phyloP scores from a whole-genome alignment of 1,284 basidiomycete species.

The Cutaneotrichosporon curvatum region DNA sequence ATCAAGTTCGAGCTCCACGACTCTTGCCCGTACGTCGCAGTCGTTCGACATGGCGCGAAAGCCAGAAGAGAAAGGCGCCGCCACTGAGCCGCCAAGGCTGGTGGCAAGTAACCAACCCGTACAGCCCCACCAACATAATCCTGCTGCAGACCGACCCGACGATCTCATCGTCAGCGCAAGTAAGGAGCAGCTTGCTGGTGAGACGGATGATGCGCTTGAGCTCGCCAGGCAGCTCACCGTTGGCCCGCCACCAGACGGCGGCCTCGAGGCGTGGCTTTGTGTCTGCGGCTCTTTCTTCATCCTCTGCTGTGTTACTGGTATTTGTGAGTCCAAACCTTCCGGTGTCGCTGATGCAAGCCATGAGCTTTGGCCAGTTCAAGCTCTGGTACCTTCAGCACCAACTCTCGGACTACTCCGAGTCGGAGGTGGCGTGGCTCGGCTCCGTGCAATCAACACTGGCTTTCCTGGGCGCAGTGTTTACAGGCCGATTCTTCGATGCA shows the following conservation, averaged over 20 bases:
- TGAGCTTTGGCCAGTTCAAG: conserved; percentile 22
- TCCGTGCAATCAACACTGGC: conserved; percentile 18
- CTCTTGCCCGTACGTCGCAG: too few relatives aligned
- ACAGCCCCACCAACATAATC: too few relatives aligned
- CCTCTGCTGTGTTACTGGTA: conserved; percentile 22
- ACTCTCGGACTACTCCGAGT: conserved; percentile 13
- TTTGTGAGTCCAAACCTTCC: conserved; percentile 16
- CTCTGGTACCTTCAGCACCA: conserved; percentile 21
- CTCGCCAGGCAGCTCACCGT: neutral
- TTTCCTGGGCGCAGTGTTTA: conserved; percentile 23
- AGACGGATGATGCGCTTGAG: too few relatives aligned
- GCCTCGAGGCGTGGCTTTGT: conserved; percentile 20
- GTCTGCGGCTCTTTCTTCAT: conserved; percentile 21
- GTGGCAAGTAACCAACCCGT: too few relatives aligned
- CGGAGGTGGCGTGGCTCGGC: conserved; percentile 23
- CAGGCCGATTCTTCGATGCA: conserved; percentile 22
- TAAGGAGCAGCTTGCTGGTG: too few relatives aligned
- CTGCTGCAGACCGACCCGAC: too few relatives aligned
- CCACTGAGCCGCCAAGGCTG: too few relatives aligned
- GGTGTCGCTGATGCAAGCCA: conserved; percentile 21
- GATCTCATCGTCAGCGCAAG: too few relatives aligned
- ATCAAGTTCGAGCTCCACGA: too few relatives aligned
- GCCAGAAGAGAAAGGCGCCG: too few relatives aligned
- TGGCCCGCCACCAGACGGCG: conserved; percentile 25
- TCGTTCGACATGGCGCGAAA: too few relatives aligned